A percentile compares a stretch with the other conserved stretches of the same genome.
Evolutionary conservation across 208 protist genomes (phyloP).

Genomic region (Wallacemonas collosoma): DNA sequence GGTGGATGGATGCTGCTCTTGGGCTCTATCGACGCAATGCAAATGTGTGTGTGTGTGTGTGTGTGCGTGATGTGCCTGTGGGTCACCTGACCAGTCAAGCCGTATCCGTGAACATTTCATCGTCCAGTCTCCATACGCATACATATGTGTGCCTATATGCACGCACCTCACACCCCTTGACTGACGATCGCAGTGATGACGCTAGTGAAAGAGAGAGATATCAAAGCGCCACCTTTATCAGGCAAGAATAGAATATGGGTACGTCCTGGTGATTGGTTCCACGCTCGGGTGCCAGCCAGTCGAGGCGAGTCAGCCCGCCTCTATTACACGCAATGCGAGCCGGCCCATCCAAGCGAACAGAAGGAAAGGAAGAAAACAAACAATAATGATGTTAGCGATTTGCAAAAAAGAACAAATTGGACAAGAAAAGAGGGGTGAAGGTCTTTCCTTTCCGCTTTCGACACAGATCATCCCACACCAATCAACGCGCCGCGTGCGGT

Average conservation of each 20-base stretch:
- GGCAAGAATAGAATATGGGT: no score
- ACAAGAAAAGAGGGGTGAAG: neutral
- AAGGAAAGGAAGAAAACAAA: constrained; percentile 15
- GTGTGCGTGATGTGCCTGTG: neutral
- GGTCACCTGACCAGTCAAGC: neutral
- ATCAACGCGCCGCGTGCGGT: no score
- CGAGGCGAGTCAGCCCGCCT: neutral
- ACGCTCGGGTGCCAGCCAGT: no score
- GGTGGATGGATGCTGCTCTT: neutral
- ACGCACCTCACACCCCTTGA: no score
- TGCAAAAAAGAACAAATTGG: constrained; percentile 3
- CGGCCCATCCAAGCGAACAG: neutral
- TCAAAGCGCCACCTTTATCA: no score
- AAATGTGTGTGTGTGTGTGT: neutral
- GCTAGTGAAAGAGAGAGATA: no score
- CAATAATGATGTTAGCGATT: constrained; percentile 11
- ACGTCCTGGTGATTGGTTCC: no score
- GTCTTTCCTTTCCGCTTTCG: neutral
- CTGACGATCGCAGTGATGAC: no score
- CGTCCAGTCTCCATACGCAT: neutral
- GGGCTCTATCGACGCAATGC: neutral
- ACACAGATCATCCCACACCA: neutral
- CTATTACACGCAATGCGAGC: neutral
- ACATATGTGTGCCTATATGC: neutral
- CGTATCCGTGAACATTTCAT: neutral